Conservation (phyloP, 2,329 filamentous ascomycete genomes). For the Arthrobotrys pseudoclavata region DNA sequence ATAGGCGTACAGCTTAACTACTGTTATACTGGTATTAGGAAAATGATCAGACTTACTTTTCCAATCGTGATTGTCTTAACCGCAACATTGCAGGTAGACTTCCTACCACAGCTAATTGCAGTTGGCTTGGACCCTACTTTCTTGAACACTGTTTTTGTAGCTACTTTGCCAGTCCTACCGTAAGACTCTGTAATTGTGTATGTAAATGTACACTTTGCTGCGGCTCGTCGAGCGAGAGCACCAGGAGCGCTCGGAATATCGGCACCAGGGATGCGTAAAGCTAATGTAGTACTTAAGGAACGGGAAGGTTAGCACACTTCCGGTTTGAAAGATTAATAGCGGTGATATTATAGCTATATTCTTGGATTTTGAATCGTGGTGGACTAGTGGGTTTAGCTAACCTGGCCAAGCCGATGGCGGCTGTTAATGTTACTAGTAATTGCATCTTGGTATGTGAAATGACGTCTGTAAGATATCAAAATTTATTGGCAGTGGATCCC, state of each 20-base stretch:
- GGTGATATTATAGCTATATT: too few species aligned
- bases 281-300: not conserved
- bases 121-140: not conserved
- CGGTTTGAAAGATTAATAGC: not conserved
- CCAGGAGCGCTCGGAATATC: not conserved
- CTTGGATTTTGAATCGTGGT: too few species aligned
- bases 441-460: constrained; percentile 1
- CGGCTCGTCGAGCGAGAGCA: not conserved
- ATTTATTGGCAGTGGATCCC: not conserved
- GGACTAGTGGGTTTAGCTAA: not conserved
- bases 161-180: not conserved
- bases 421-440: constrained; percentile 11
- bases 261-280: not conserved
- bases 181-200: not conserved
- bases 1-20: too few species aligned
- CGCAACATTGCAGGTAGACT: not conserved
- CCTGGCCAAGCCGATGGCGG: constrained; percentile 6
- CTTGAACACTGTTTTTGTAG: constrained; percentile 5
- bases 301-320: not conserved
- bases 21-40: too few species aligned
- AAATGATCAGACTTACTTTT: not conserved
- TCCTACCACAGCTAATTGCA: not conserved
- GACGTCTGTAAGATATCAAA: not conserved
- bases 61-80: constrained; percentile 6
- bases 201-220: not conserved